Base-by-base conservation (phyloP, 129 eudicot species). In the Solidago caesia region DNA sequence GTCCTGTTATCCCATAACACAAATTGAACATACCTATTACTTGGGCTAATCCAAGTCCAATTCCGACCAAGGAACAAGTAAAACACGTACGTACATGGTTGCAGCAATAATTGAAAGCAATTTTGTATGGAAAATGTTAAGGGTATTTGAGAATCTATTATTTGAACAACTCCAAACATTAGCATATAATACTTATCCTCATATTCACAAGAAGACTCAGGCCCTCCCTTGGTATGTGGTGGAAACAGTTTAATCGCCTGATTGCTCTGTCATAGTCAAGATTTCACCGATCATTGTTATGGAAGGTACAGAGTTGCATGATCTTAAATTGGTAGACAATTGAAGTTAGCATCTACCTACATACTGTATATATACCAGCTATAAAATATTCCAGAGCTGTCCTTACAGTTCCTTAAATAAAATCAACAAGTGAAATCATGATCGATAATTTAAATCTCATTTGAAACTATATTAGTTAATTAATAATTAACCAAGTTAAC, bases 31-130 rank as follows among this genome's bases (percentile, higher is more conserved):
- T 86, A 92, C 96, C 92, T 64, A 88, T 77, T 27, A 86, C 85
- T 88, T 87, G 85, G 13, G 88, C 89, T 53, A 91, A 61, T 75
- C 93, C 93, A 70, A 91, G 97, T 69, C 82, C 87, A 4, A 89
- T 82, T 63, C 89, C 96, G 15, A 94, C 87, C 44, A 27, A 61
- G 44, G 99, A 80, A 78, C 91, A 94, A 25, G 91, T 80, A 80
- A 88, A 87, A 21, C 21, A 21, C 21, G 21, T 21, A 21, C 21
- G 46, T 97, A 94, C 99, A 91, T 88, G 80, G 73, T 49, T 44
- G 96, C 93, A 51, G 97, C 97, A 67, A 91, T 77, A 52, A 87
- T 65, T 5, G 99, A 94, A 44, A 91, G 89, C 96, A 91, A 91
- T 72, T 85, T 68, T 1, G 84, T 88, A 56, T 91, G 80, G 47